phyloP scores from a whole-genome alignment of 352 stramenopile species.

The Phytophthora citrophthora region DNA sequence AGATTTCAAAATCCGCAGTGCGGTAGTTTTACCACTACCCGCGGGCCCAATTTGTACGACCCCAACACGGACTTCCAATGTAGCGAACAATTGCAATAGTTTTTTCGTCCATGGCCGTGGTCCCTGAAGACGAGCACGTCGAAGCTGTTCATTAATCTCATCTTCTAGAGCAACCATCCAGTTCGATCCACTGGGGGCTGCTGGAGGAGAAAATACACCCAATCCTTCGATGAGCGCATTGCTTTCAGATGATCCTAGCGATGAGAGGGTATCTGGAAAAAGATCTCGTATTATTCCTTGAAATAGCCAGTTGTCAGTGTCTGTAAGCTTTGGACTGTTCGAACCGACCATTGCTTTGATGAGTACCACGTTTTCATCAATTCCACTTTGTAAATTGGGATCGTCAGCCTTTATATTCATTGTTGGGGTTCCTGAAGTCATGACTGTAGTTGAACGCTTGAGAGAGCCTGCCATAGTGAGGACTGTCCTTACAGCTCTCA shows the following conservation, averaged over 20 bases:
- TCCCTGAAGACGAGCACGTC: constrained; percentile 58
- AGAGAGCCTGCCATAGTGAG: constrained; percentile 78
- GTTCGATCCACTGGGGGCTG: neutral
- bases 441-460: constrained; percentile 41
- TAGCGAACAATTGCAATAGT: constrained; percentile 92
- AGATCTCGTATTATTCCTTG: constrained; percentile 89
- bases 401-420: constrained; percentile 16
- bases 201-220: constrained; percentile 14
- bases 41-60: constrained; percentile 80
- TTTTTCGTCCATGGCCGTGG: constrained; percentile 85
- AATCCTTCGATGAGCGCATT: constrained; percentile 26
- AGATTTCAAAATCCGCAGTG: constrained; percentile 50
- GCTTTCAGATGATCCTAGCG: constrained; percentile 19
- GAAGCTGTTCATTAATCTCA: constrained; percentile 82
- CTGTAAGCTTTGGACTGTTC: constrained; percentile 92
- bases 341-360: constrained; percentile 94
- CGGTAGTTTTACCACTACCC: constrained; percentile 77
- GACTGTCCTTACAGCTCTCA: constrained; percentile 86
- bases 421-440: constrained; percentile 1
- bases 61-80: constrained; percentile 91
- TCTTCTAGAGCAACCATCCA: constrained; percentile 70
- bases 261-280: constrained; percentile 64
- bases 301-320: constrained; percentile 91
- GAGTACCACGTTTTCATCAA: constrained; percentile 81
- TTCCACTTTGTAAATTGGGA: neutral